Evolutionary conservation across 352 stramenopile genomes (phyloP), one percentile per base, ranked within the genome.

Genomic region (Pythium graminicola): DNA sequence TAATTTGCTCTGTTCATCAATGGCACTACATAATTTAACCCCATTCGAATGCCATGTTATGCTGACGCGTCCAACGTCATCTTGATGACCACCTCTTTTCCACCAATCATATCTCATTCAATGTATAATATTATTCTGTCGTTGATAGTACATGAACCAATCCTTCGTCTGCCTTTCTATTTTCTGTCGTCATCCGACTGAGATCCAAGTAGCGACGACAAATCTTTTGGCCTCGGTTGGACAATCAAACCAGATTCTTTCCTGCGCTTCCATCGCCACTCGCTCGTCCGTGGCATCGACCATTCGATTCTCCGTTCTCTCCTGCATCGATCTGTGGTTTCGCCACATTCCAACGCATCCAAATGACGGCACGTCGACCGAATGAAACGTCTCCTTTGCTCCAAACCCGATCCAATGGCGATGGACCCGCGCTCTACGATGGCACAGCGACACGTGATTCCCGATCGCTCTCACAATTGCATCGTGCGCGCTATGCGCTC

Each of bases 351-450:
- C 40, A 22, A 22, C 14, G 11, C 35, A 19, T 42, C 36, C 4
- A 31, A 11, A 62, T 62, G 54, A 42, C 48, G 1, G 38, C 52
- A 19, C 44, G 29, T 19, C 53, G 48, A 26, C 46, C 64, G 22
- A 81, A 67, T 52, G 78, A 89, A 62, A 60, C 28, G 29, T 86
- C 75, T 10, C 78, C 78, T 42, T 50, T 89, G 59, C 60, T 89
- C 41, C 64, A 55, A 20, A 38, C 35, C 3, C n/a, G n/a, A n/a
- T n/a, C n/a, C n/a, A 17, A 38, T 20, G 26, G 43, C 48, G 11
- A 9, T 24, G 17, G 70, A 24, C 20, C 44, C 1, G 17, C 27
- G 44, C 38, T 23, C 27, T 35, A 29, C 33, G 41, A 38, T 41
- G 39, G 48, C 19, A 16, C 42, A 14, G 38, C 24, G 17, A 28